Evolutionary conservation across 2,329 filamentous ascomycete species (phyloP).

Genomic region (Aureobasidium leucospermi): DNA sequence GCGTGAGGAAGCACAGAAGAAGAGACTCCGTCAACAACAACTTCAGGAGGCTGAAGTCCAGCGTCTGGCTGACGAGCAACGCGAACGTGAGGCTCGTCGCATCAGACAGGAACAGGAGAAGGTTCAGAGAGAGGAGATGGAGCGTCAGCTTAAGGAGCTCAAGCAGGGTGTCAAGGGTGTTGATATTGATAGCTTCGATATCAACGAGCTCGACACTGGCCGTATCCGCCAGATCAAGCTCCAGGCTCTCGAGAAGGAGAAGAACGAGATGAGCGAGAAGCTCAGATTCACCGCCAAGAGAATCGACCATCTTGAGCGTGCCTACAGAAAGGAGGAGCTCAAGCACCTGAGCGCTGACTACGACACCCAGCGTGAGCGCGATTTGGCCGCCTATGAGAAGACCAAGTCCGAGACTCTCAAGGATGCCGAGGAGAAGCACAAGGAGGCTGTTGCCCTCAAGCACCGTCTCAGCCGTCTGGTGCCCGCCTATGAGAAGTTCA

Average conservation of each 20-base stretch:
- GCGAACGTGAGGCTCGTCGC: conserved; percentile 79
- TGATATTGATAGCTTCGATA: conserved; percentile 81
- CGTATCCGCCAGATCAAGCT: conserved; percentile 91
- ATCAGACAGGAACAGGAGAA: conserved; percentile 81
- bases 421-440: conserved; percentile 81
- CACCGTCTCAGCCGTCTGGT: conserved; percentile 82
- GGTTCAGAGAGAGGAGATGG: conserved; percentile 47
- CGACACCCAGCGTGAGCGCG: conserved; percentile 68
- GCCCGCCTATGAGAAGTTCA: conserved; percentile 76
- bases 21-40: conserved; percentile 78
- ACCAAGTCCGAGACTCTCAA: conserved; percentile 69
- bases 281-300: conserved; percentile 89
- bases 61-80: conserved; percentile 85
- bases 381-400: conserved; percentile 72
- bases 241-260: conserved; percentile 92
- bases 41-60: conserved; percentile 83
- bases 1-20: conserved; percentile 84
- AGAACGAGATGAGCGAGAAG: conserved; percentile 89
- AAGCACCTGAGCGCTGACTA: conserved; percentile 89
- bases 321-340: conserved; percentile 88
- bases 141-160: conserved; percentile 90
- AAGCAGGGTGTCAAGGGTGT: conserved; percentile 81
- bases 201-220: conserved; percentile 51
- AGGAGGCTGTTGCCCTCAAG: conserved; percentile 86
- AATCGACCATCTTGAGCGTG: conserved; percentile 93